A percentile compares a stretch with the other conserved stretches of the same genome.
Conservation (phyloP, 176 grass and related monocot species). For the Avena sativa region DNA sequence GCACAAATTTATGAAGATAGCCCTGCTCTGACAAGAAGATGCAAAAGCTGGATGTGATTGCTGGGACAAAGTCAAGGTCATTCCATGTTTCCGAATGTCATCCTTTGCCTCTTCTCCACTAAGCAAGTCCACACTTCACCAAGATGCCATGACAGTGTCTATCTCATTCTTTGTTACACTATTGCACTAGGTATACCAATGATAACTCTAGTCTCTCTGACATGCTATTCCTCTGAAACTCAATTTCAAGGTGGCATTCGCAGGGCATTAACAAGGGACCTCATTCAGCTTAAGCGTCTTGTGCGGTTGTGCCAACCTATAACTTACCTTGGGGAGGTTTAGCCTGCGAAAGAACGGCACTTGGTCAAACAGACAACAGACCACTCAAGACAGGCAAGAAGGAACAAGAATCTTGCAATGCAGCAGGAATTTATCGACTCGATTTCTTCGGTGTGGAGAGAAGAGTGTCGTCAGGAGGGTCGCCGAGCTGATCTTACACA, state of each 20-base stretch:
- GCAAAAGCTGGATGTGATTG: neutral
- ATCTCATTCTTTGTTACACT: neutral
- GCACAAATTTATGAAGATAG: too few species aligned
- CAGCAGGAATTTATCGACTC: neutral
- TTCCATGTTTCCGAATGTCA: neutral
- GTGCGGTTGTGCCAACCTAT: neutral
- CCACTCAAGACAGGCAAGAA: neutral
- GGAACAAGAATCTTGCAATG: neutral
- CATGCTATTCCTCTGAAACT: neutral
- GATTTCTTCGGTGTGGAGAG: neutral
- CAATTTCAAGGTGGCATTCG: neutral
- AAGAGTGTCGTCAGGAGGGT: neutral
- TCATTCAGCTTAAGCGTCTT: neutral
- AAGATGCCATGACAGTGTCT: neutral
- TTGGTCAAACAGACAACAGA: neutral
- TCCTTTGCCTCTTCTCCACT: neutral
- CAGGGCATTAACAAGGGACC: neutral
- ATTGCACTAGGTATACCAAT: neutral
- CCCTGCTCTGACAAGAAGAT: slow-evolving; percentile 2
- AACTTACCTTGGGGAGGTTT: neutral
- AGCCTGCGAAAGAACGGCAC: neutral
- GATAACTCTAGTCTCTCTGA: neutral
- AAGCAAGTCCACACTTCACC: neutral
- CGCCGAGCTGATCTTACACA: too few species aligned
- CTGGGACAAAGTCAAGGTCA: slow-evolving; percentile 11